Evolutionary conservation across 768 basidiomycete species (phyloP), one percentile per base, ranked within the genome.

Genomic region (Daedaleopsis sinensis): DNA sequence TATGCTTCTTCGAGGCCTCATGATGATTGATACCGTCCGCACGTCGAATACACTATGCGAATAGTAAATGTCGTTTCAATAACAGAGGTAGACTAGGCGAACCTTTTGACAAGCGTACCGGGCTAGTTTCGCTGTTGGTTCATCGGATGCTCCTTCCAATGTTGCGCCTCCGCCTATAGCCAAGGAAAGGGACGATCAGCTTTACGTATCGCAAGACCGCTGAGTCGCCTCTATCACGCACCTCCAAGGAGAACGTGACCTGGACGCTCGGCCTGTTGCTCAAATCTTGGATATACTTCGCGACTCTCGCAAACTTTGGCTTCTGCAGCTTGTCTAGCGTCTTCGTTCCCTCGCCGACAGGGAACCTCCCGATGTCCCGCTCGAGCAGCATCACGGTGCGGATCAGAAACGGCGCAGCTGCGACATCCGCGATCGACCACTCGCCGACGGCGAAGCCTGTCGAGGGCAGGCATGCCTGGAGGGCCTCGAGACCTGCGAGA

Each of bases 381-480:
- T 74, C 72, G 38, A 84, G 61, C 21, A 69, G 49, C 0, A 83
- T 59, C 32, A 80, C 75, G 44, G 81, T 59, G n/a, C 88, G 77
- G 16, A 78, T 83, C 11, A 88, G 65, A 77, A 89, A 84, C 0
- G 89, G 85, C 2, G 79, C 73, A 19, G 88, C 67, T 0, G 85
- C 82, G 5, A 82, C 81, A 64, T 90, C 89, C 7, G 87, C 88
- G 53, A 84, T 82, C 18, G 80, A 84, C 69, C 79, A 89, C n/a
- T 73, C 69, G 5, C 76, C 77, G 13, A 75, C 53, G 2, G 65
- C 84, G 47, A 75, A 85, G 19, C 81, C 82, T 37, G 79, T 75
- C 5, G 68, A 65, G 0, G 83, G 81, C 23, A 90, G 75, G 23
- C 82, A 72, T 6, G 61, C 66, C 68, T 88, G 86, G 24, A 85